phyloP scores from a whole-genome alignment of 2,329 filamentous ascomycete genomes.

The Herpomyces periplanetae region DNA sequence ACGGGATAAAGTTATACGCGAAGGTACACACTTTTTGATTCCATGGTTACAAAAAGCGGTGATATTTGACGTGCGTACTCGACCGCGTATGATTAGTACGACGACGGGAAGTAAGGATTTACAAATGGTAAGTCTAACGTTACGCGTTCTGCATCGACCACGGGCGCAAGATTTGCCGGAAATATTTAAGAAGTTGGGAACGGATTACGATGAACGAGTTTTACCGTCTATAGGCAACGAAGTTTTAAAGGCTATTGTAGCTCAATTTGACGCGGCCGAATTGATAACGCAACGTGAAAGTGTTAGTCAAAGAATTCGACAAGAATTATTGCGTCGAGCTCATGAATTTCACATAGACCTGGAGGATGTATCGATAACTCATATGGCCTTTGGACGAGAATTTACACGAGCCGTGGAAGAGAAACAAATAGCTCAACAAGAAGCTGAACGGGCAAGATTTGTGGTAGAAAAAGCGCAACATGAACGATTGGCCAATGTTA shows the following conservation, averaged over 20 bases:
- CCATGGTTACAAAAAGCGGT: constrained; percentile 86
- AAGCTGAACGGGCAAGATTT: constrained; percentile 82
- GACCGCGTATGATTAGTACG: constrained; percentile 83
- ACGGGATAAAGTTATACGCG: constrained; percentile 61
- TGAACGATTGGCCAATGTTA: constrained; percentile 91
- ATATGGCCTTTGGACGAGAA: constrained; percentile 98
- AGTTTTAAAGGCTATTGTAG: constrained; percentile 90
- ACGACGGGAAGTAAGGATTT: constrained; percentile 94
- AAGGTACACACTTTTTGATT: constrained; percentile 82
- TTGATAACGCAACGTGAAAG: constrained; percentile 96
- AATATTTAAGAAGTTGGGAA: constrained; percentile 92
- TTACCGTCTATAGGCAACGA: constrained; percentile 96
- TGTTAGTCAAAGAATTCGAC: constrained; percentile 69
- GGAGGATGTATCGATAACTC: constrained; percentile 92
- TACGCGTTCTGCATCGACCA: constrained; percentile 72
- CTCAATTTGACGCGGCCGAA: constrained; percentile 91
- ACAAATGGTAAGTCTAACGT: constrained; percentile 96
- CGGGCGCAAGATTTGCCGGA: constrained; percentile 71
- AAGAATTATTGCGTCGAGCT: constrained; percentile 63
- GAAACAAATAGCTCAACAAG: constrained; percentile 98
- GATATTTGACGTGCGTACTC: constrained; percentile 84
- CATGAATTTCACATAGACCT: constrained; percentile 95
- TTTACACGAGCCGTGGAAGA: constrained; percentile 96
- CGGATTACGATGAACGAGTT: constrained; percentile 92
- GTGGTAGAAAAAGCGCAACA: constrained; percentile 97